Base-by-base conservation (phyloP, 345 rosid genomes). In the Pistacia atlantica region DNA sequence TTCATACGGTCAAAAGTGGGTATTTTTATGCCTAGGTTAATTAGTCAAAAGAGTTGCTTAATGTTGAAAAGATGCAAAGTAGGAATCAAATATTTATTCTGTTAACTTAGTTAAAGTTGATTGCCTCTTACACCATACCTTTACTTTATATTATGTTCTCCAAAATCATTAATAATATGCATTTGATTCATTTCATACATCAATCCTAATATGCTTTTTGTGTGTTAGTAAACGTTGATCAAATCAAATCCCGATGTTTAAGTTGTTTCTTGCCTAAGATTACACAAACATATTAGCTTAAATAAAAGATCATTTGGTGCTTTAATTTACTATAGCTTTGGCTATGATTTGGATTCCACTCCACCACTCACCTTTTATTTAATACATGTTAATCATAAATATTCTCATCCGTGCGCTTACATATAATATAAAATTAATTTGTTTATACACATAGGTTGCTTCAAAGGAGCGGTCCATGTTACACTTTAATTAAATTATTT, bases 331-430 rank as follows among this genome's bases (percentile, higher is more conserved):
- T 64, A 63, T 65, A 64, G 62, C 65, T 81, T 59, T 70, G 74
- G 63, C n/a, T 60, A 79, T 75, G 86, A 79, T 79, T 68, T 79
- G 85, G 85, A 83, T 83, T 86, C 86, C 85, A 74, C 77, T 63
- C 74, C 83, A 67, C 78, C 78, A 59, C 77, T 54, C 35, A 60
- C 28, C 75, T 65, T 69, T 77, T 75, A 71, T 68, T 79, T 67
- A 76, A 33, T 25, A 25, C 25, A 25, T 74, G 38, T 67, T 45
- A 55, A 33, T 49, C 48, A 35, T 55, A 59, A 69, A 38, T 72
- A 67, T 75, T 69, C 79, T 70, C 83, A 66, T 81, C 74, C 83
- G 81, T 80, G 78, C 77, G 51, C 67, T 62, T 67, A 11, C 58
- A 33, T 3, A 65, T 17, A 22, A 38, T 71, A 62, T 55, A 63